Base-by-base conservation (phyloP, 1,284 basidiomycete genomes). In the Ustilago vetiveriae region DNA sequence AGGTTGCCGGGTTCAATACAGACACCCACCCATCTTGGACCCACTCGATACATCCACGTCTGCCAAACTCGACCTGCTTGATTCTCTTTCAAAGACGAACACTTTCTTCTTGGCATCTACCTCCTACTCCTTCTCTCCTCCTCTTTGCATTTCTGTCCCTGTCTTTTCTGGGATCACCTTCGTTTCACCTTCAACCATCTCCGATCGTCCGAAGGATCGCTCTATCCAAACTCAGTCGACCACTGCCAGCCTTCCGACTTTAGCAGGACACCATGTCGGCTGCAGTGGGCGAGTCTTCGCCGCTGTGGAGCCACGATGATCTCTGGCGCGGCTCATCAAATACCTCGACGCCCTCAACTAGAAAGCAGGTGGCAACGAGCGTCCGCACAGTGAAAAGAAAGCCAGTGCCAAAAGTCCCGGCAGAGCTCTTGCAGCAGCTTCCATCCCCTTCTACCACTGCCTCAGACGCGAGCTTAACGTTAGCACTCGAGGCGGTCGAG, bases 311-410 rank as follows among this genome's bases (percentile, higher is more conserved):
- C 22, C 48, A 46, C 17, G 59, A 48, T 13, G 51, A 63, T 16
- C 10, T 47, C 29, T 56, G 59, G 59, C 42, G 48, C 27, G 59
- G 59, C 7, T 33, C 59, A 21, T 13, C 29, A 27, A 37, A 40
- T 7, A 36, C 46, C 2, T 40, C 50, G 30, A 47, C 43, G 4
- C 22, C 24, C 4, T 17, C 19, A 24, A 42, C n/a, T 7, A 6
- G n/a, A 46, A 56, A 24, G 29, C 16, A 52, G 22, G 42, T 45
- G 27, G 24, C 46, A 29, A 27, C 59, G 19, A 44, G 29, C 1
- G 21, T 35, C 4, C 59, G 53, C 5, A 42, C 17, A 16, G 45
- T 63, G 43, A 56, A 39, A 47, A 45, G 59, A 10, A 63, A 63
- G 22, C 59, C 59, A 1, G 48, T 46, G 2, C 59, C 59, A 5